phyloP scores from a whole-genome alignment of 2,329 filamentous ascomycete genomes.

The Sphaerulina musiva region DNA sequence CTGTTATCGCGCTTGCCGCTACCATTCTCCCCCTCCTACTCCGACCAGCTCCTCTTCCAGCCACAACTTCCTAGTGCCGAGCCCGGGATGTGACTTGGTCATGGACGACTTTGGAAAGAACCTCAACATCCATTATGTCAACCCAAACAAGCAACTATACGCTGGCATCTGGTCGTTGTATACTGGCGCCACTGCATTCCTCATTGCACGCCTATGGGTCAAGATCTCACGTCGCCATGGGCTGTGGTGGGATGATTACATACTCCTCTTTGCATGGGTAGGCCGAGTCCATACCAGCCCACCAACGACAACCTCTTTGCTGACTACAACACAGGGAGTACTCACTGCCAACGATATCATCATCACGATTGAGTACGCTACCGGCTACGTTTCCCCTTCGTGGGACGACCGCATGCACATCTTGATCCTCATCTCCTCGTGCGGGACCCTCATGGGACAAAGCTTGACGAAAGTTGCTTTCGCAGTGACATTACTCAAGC shows the following conservation, averaged over 20 bases:
- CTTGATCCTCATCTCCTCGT: constrained; percentile 43
- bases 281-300: constrained; percentile 8
- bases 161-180: constrained; percentile 37
- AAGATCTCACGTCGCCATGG: constrained; percentile 36
- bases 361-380: constrained; percentile 45
- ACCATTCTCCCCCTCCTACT: too few relatives aligned
- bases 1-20: background rate
- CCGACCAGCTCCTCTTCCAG: background rate
- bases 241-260: constrained; percentile 39
- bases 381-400: constrained; percentile 42
- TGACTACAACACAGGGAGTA: constrained; percentile 32
- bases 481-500: constrained; percentile 37
- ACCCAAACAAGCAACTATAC: constrained; percentile 35
- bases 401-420: constrained; percentile 52
- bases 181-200: constrained; percentile 34
- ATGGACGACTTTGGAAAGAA: constrained; percentile 17
- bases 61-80: background rate
- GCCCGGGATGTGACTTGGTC: constrained; percentile 15
- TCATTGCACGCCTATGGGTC: constrained; percentile 34
- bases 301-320: background rate
- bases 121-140: constrained; percentile 27
- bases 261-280: constrained; percentile 36
- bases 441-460: constrained; percentile 36
- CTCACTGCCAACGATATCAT: constrained; percentile 43
- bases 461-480: constrained; percentile 37